Base-by-base conservation (phyloP, 1,139 yeast species). In the Kluyveromyces marxianus region DNA sequence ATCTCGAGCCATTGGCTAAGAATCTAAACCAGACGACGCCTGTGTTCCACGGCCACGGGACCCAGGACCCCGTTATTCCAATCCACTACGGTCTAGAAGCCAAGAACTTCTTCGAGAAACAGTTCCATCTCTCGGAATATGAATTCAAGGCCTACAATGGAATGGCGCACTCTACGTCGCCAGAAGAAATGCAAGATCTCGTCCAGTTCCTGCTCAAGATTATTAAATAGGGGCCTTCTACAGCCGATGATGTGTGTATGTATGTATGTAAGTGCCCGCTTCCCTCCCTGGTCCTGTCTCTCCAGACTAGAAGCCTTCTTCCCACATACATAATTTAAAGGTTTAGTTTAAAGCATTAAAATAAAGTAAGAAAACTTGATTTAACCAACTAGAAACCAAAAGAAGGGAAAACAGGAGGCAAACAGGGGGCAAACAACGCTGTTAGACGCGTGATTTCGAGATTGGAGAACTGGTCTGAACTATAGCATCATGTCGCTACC, bases 41-140 rank as follows among this genome's bases (percentile, higher is more conserved):
- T 1, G 69, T 87, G 10, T 88, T 88, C 68, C 86, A 87, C 55
- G 96, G 94, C 6, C 97, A 92, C 62, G 98, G 98, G 28, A 77
- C 78, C 2, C 66, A 61, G 2, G 98, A 92, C 60, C 84, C 84
- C 1, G 70, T 90, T 4, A 76, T 92, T 26, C 61, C 71, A 4
- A 67, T 70, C 44, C 55, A 65, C 3, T 70, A 63, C 49, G 96
- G 85, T 3, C 62, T 68, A 41, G 50, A 58, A 29, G 71, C 89
- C 1, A 58, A 66, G 10, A 73, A 75, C 7, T 72, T 78, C 46
- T 76, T 70, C 61, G 63, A 68, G 48, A 46, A 55, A 1, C 55
- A 60, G 0, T 53, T 53, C 27, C 54, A 50, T 1, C 54, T 79
- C 25, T 67, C 67, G 10, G 68, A 79, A 42, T 72, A 76, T 50